Evolutionary conservation across 2,329 filamentous ascomycete species (phyloP).

Genomic region (Xylogone sp.): DNA sequence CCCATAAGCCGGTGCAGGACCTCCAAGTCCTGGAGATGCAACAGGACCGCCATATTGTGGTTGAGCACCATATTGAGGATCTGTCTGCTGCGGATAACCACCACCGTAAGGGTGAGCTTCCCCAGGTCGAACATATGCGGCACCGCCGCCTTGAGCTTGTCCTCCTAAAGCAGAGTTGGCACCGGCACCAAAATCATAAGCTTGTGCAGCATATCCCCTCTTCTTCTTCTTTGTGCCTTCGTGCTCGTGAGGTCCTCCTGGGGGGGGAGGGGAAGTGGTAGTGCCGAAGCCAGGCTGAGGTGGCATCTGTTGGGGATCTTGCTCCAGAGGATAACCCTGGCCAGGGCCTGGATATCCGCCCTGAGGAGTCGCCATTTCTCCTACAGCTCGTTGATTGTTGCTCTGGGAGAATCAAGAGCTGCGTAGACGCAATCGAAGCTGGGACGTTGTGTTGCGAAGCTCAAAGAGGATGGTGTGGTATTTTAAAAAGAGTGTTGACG

Average conservation of each 20-base stretch:
- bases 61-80: conserved; percentile 22
- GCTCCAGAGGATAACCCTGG: conserved; percentile 40
- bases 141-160: conserved; percentile 53
- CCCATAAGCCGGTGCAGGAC: conserved; percentile 31
- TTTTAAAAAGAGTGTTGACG: conserved; percentile 7
- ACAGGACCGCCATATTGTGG: conserved; percentile 22
- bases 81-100: conserved; percentile 23
- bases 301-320: conserved; percentile 39
- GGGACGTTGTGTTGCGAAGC: conserved; percentile 7
- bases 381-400: conserved; percentile 1
- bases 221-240: conserved; percentile 74
- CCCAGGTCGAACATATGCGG: conserved; percentile 37
- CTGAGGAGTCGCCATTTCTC: conserved; percentile 45
- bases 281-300: conserved; percentile 27
- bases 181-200: conserved; percentile 87
- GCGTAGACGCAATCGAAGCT: conserved; percentile 6
- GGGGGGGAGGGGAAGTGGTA: conserved; percentile 22
- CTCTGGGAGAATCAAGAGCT: neutral
- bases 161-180: conserved; percentile 73
- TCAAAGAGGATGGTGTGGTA: conserved; percentile 7
- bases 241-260: conserved; percentile 32
- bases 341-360: conserved; percentile 46
- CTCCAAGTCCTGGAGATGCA: conserved; percentile 36
- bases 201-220: conserved; percentile 88
- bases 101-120: conserved; percentile 32